phyloP scores from a whole-genome alignment of 2,329 filamentous ascomycete species.

The Aspergillus persii region DNA sequence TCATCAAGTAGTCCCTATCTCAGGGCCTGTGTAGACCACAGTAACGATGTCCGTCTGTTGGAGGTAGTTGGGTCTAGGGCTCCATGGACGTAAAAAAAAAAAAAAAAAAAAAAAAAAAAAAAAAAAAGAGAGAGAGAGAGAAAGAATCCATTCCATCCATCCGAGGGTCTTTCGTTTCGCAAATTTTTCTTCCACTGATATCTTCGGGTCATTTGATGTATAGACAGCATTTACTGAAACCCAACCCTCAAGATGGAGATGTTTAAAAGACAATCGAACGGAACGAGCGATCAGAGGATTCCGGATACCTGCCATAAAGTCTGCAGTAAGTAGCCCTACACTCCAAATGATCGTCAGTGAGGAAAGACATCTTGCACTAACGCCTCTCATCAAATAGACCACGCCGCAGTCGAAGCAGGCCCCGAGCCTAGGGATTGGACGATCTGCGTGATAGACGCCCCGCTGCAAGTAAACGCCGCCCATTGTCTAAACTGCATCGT shows the following conservation, averaged over 20 bases:
- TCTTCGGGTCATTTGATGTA: not conserved
- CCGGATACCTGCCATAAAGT: not conserved
- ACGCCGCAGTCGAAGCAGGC: not conserved
- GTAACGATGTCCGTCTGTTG: not conserved
- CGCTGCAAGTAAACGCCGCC: not conserved
- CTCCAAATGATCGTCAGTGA: no score
- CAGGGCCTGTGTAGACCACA: not conserved
- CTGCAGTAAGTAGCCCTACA: not conserved
- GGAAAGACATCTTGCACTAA: not conserved
- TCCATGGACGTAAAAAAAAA: not conserved
- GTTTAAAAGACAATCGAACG: not conserved
- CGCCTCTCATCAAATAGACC: not conserved
- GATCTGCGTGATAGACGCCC: not conserved
- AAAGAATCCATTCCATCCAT: no score
- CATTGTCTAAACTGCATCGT: not conserved
- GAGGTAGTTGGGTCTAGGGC: not conserved
- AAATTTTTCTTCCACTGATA: no score
- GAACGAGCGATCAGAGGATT: not conserved
- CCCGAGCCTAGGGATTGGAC: not conserved
- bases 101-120: not conserved
- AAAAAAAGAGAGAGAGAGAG: not conserved
- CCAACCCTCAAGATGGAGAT: not conserved
- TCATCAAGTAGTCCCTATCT: not conserved
- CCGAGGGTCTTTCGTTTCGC: no score
- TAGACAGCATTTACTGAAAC: not conserved